Conservation (phyloP, 305 asterid species). For the Solanum chacoense region DNA sequence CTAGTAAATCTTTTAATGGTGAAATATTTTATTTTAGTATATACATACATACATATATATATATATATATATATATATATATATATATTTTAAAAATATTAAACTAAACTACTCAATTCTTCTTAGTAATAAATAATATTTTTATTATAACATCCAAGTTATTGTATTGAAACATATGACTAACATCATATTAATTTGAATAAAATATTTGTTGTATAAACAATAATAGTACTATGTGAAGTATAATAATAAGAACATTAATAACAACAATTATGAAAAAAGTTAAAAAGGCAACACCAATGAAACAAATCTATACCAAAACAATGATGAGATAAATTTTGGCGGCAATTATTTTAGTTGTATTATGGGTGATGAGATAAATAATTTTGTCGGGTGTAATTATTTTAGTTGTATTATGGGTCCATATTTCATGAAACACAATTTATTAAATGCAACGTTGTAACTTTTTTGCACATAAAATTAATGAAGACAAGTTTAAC, state of each 20-base stretch:
- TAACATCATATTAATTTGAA: not conserved
- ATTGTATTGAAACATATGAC: not conserved
- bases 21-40: too few relatives aligned
- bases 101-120: not conserved
- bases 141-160: not conserved
- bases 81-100: too few relatives aligned
- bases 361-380: too few relatives aligned
- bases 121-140: not conserved
- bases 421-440: not conserved
- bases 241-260: too few relatives aligned
- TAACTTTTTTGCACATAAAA: not conserved
- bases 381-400: too few relatives aligned
- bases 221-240: not conserved
- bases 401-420: not conserved
- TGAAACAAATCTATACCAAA: not conserved
- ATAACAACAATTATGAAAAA: not conserved
- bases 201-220: too few relatives aligned
- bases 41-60: too few relatives aligned
- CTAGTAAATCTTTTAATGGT: not conserved
- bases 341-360: not conserved
- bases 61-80: too few relatives aligned
- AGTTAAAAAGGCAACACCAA: not conserved
- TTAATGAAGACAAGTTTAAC: not conserved
- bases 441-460: not conserved
- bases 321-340: not conserved